Evolutionary conservation across 306 rosid genomes (phyloP).

Genomic region (Myrica gale): DNA sequence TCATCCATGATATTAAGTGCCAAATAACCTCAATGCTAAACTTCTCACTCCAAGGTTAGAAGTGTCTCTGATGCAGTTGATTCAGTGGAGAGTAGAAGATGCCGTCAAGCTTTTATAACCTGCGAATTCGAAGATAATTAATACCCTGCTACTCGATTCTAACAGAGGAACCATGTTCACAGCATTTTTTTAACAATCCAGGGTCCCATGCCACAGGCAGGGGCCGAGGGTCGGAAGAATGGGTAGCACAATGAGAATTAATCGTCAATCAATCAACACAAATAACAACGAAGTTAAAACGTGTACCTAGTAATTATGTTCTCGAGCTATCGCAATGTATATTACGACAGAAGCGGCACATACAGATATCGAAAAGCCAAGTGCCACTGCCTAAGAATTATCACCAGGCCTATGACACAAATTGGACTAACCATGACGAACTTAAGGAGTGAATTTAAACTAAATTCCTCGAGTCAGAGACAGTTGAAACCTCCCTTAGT

Average conservation of each 20-base stretch:
- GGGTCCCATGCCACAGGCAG: too few species aligned
- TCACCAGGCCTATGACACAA: slow-evolving; percentile 2
- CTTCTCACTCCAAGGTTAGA: not conserved
- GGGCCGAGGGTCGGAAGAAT: too few species aligned
- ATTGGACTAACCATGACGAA: not conserved
- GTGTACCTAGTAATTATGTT: too few species aligned
- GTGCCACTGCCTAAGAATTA: not conserved
- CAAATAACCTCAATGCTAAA: not conserved
- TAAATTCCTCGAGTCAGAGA: not conserved
- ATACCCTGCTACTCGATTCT: not conserved
- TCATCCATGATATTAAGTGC: slow-evolving; percentile 45
- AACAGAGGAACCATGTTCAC: too few species aligned
- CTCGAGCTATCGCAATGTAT: too few species aligned
- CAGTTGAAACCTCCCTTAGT: slow-evolving; percentile 28
- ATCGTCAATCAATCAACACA: not conserved
- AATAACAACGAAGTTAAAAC: too few species aligned
- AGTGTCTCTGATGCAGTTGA: not conserved
- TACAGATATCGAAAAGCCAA: slow-evolving; percentile 2
- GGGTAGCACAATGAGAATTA: not conserved
- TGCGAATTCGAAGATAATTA: slow-evolving; percentile 4
- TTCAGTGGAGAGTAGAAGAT: slow-evolving; percentile 12
- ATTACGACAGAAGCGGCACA: too few species aligned
- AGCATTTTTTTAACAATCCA: too few species aligned
- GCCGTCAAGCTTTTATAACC: slow-evolving; percentile 17
- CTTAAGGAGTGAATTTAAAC: not conserved